Conservation (phyloP, 148 eudicot species). For the Amaranthus hypochondriacus region DNA sequence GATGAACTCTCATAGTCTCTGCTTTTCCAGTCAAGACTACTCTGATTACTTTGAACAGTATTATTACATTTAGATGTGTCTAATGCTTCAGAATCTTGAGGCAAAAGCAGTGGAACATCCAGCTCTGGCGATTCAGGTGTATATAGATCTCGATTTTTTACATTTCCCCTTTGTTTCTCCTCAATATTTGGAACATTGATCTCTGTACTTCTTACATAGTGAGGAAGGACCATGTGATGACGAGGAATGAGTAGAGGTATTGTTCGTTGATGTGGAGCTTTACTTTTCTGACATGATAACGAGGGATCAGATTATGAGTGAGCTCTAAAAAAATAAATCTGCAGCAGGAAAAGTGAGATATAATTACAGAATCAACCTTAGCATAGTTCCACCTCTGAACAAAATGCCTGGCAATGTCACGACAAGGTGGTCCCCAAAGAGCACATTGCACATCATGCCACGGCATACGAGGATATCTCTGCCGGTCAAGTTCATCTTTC, state of each 20-base stretch:
- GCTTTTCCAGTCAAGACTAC: conserved; percentile 35
- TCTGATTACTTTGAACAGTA: conserved; percentile 19
- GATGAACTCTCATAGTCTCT: conserved; percentile 34
- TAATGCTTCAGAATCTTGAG: conserved; percentile 62
- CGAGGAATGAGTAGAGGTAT: conserved; percentile 94
- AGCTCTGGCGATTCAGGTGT: conserved; percentile 57
- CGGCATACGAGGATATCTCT: conserved; percentile 91
- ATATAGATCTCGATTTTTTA: conserved; percentile 45
- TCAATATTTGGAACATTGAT: conserved; percentile 30
- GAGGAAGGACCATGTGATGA: conserved; percentile 96
- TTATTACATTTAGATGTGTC: conserved; percentile 39
- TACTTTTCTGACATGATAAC: conserved; percentile 63
- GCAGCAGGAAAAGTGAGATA: conserved; percentile 7
- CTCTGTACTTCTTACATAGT: conserved; percentile 54
- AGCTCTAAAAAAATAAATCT: neutral
- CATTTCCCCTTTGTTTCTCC: conserved; percentile 19
- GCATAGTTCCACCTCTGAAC: conserved; percentile 98
- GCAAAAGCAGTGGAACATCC: conserved; percentile 86
- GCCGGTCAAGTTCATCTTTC: conserved; percentile 91
- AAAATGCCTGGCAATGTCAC: conserved; percentile 96
- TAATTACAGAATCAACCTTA: conserved; percentile 47
- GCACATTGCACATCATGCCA: conserved; percentile 99
- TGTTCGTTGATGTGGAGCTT: conserved; percentile 87
- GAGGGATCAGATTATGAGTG: conserved; percentile 16
- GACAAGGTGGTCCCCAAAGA: conserved; percentile 98